Evolutionary conservation across 139 green algal species (phyloP).

Genomic region (Picochlorum costavermella): DNA sequence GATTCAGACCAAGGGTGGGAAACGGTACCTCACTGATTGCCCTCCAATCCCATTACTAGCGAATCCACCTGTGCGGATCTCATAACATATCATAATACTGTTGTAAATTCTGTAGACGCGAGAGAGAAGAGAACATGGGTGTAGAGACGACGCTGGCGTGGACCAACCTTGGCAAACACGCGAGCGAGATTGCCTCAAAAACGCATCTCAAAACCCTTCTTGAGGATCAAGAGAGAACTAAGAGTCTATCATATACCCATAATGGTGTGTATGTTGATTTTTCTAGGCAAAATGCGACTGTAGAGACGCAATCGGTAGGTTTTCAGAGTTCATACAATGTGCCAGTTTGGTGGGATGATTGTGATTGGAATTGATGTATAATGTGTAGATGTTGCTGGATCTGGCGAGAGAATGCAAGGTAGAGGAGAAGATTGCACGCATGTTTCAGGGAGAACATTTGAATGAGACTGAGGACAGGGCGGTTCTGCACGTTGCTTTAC

Average conservation of each 20-base stretch:
- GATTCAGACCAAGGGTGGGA: neutral
- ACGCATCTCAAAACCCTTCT: constrained; percentile 79
- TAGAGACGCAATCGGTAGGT: constrained; percentile 74
- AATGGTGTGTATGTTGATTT: constrained; percentile 86
- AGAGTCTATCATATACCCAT: constrained; percentile 70
- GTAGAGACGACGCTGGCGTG: neutral
- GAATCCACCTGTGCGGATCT: neutral
- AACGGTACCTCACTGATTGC: constrained; percentile 15
- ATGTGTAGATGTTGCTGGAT: constrained; percentile 57
- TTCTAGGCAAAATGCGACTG: constrained; percentile 77
- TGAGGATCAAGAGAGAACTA: constrained; percentile 60
- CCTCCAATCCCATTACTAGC: constrained; percentile 19
- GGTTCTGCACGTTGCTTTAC: constrained; percentile 92
- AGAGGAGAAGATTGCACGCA: constrained; percentile 85
- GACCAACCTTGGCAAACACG: constrained; percentile 56
- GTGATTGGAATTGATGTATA: neutral
- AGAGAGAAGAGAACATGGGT: constrained; percentile 46
- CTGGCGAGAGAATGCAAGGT: constrained; percentile 61
- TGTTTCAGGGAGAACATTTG: constrained; percentile 93
- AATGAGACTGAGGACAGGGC: constrained; percentile 92
- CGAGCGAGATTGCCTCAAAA: constrained; percentile 8
- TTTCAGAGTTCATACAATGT: neutral
- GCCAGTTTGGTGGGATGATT: no score
- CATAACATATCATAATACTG: neutral
- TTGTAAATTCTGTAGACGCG: neutral